Evolutionary conservation across 2,329 filamentous ascomycete species (phyloP).

Genomic region (Hymenoscyphus fraxineus): DNA sequence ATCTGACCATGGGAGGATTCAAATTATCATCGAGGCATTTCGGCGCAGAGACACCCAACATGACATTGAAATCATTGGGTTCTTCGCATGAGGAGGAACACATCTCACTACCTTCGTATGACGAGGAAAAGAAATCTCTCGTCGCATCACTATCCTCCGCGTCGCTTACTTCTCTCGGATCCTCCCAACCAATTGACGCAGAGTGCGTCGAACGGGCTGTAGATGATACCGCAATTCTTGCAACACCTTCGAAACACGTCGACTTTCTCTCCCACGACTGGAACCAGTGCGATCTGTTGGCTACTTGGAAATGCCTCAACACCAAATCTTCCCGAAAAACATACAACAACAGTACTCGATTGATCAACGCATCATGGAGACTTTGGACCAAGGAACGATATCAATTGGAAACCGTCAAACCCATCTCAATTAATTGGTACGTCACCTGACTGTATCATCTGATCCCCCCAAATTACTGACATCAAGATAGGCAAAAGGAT

Average conservation of each 20-base stretch:
- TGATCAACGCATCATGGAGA: constrained; percentile 94
- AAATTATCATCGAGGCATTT: constrained; percentile 5
- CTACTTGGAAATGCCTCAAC: constrained; percentile 91
- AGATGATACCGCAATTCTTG: constrained; percentile 6
- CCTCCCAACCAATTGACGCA: neutral
- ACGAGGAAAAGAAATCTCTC: constrained; percentile 6
- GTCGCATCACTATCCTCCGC: neutral
- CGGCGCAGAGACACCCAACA: constrained; percentile 3
- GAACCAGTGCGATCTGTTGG: constrained; percentile 94
- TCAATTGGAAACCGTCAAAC: constrained; percentile 76
- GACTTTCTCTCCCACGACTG: constrained; percentile 96
- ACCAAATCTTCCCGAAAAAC: constrained; percentile 62
- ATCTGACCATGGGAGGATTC: constrained; percentile 4
- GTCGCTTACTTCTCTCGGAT: neutral
- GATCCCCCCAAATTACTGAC: neutral
- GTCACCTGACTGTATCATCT: neutral
- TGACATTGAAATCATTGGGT: neutral
- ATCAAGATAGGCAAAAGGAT: constrained; percentile 10
- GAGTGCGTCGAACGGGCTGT: constrained; percentile 2
- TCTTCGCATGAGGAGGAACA: constrained; percentile 2
- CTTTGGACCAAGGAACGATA: constrained; percentile 93
- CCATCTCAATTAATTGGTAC: constrained; percentile 82
- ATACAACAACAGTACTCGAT: constrained; percentile 71
- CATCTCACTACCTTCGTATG: constrained; percentile 10
- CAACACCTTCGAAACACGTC: constrained; percentile 50